phyloP scores from a whole-genome alignment of 352 stramenopile species.

The Pythium sp. region DNA sequence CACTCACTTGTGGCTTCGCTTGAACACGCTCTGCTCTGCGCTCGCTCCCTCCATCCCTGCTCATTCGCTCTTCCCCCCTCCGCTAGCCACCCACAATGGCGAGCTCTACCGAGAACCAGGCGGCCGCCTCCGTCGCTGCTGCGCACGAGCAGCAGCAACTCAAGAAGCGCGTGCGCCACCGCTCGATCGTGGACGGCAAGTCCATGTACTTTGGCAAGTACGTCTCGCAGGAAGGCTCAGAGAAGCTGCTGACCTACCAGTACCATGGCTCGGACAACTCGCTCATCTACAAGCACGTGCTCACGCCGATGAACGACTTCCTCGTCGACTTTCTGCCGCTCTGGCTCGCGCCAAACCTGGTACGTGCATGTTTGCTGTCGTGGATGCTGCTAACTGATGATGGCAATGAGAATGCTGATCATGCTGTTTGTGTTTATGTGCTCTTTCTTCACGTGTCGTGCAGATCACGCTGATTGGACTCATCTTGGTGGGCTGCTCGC shows the following conservation, averaged over 20 bases:
- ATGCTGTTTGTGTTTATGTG: neutral
- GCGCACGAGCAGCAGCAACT: slow-evolving; percentile 34
- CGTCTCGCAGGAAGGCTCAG: slow-evolving; percentile 78
- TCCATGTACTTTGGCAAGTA: slow-evolving; percentile 89
- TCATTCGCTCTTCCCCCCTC: neutral
- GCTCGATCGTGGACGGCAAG: slow-evolving; percentile 66
- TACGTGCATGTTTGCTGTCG: slow-evolving; percentile 18
- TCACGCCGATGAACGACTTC: slow-evolving; percentile 86
- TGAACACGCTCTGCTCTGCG: neutral
- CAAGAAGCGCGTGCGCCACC: slow-evolving; percentile 70
- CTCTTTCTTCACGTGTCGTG: neutral
- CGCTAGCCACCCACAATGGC: slow-evolving; percentile 9
- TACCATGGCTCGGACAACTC: slow-evolving; percentile 87
- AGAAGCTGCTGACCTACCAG: slow-evolving; percentile 84
- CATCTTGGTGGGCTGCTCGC: slow-evolving; percentile 56
- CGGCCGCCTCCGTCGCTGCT: slow-evolving; percentile 2
- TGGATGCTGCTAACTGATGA: slow-evolving; percentile 1
- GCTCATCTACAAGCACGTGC: slow-evolving; percentile 84
- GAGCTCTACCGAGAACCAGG: slow-evolving; percentile 8
- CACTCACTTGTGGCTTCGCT: slow-evolving; percentile 11
- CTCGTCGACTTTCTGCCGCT: slow-evolving; percentile 71
- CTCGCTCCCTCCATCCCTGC: neutral
- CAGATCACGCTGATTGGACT: slow-evolving; percentile 79
- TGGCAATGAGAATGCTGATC: neutral
- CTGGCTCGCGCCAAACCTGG: slow-evolving; percentile 81